Evolutionary conservation across 352 stramenopile genomes (phyloP), one percentile per base, ranked within the genome.

Genomic region (Globisporangium splendens): DNA sequence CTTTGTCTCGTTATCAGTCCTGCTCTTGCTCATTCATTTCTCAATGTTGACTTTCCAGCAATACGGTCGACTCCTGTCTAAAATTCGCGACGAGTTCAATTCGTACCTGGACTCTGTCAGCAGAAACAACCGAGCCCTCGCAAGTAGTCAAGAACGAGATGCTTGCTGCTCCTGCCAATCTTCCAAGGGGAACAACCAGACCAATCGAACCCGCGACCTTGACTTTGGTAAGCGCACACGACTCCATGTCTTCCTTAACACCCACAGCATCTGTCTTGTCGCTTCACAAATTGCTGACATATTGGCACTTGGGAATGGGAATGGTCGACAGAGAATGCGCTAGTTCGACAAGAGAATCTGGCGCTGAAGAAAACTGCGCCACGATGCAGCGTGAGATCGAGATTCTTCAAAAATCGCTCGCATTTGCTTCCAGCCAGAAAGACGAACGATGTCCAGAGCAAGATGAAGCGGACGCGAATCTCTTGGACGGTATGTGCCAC

Each of bases 61-160:
- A 33, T 89, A 83, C 21, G 73, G 79, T 13, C 66, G 72, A 1
- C 56, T 89, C 33, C 55, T 91, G 20, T 60, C 66, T 5, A 75
- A 63, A 33, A 86, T 91, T 48, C 77, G 82, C 13, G 79, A 87
- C 57, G 77, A 89, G 56, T 79, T 88, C 59, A 73, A 67, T 51
- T 69, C 55, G 2, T 87, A 83, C 49, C 50, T 89, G n/a, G 56
- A 79, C 10, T 55, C 57, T 15, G 59, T 66, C 17, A 50, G 22
- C 46, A 65, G 43, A 56, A 70, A 60, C 50, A 74, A 48, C 43
- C 65, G 58, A 43, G 50, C 17, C 15, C 41, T 41, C 11, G 39
- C 17, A 28, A 47, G 24, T 17, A 31, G 24, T 12, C 11, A 17
- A 20, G n/a, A 13, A 35, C 28, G 7, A 35, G 28, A 35, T 35